Base-by-base conservation (phyloP, 805 yeast genomes). In the Sugiyamaella smithiae region DNA sequence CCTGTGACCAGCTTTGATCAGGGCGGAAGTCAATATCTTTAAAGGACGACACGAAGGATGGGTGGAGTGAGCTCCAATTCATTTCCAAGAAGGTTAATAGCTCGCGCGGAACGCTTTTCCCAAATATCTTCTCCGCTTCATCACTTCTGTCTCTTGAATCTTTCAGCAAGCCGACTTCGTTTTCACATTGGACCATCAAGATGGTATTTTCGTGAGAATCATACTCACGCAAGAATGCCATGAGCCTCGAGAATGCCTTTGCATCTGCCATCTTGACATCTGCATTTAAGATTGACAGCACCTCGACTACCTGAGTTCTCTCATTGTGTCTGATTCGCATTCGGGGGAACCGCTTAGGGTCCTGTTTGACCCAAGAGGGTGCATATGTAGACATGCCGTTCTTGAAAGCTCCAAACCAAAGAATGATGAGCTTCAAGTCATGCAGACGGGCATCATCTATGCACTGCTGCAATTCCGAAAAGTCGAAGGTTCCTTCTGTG, bases 401-500 rank as follows among this genome's bases (percentile, higher is more conserved):
- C 23, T 54, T 54, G 31, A 54, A 54, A 11, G 57, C 42, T 28
- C 57, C 57, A 44, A 54, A 54, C 57, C 57, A 54, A 5, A 52
- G 50, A 22, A 54, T 40, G 2, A 40, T 49, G 8, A 54, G 25
- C 8, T 46, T 25, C 19, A 54, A 19, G 2, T 24, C 43, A 40
- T 52, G 16, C 6, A 16, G n/a, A 2, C 56, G 45, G 11, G 46
- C 45, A 2, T 7, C 26, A 24, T 19, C 37, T 4, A 54, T 42
- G 31, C 36, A 22, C 12, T 19, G 31, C 33, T 51, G 54, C 20
- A 54, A 22, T 7, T 40, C 43, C n/a, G 16, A 17, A 43, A 54
- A 54, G 26, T 52, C 47, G 32, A 52, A 54, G 17, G n/a, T 12
- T 4, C 50, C 56, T 43, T 54, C 56, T 12, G 36, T 46, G 2